Evolutionary conservation across 2,329 filamentous ascomycete genomes (phyloP).

Genomic region (Bertia moriformis): DNA sequence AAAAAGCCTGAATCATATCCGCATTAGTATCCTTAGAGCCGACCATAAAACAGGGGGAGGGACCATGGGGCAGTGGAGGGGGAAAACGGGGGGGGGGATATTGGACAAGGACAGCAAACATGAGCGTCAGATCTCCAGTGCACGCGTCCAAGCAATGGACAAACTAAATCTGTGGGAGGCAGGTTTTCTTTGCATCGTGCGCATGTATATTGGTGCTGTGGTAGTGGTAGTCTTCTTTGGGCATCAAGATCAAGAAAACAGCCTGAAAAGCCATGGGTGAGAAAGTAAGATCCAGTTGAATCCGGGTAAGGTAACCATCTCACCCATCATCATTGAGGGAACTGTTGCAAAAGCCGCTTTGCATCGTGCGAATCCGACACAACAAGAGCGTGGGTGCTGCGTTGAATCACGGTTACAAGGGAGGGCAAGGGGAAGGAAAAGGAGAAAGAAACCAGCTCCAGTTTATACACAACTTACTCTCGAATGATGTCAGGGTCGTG

Average conservation of each 20-base stretch:
- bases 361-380: neutral
- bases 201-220: neutral
- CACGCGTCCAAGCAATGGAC: neutral
- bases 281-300: neutral
- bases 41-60: no score
- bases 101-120: neutral
- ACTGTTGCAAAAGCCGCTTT: neutral
- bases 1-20: slow-evolving; percentile 54
- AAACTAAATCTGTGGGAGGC: neutral
- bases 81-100: neutral
- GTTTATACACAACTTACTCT: slow-evolving; percentile 75
- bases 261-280: slow-evolving; percentile 1
- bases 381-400: neutral
- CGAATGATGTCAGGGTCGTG: slow-evolving; percentile 88
- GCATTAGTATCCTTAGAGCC: neutral
- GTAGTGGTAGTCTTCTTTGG: neutral
- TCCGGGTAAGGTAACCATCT: neutral
- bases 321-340: neutral
- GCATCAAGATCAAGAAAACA: neutral
- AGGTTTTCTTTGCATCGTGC: slow-evolving; percentile 1
- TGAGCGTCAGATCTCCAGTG: neutral
- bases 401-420: slow-evolving; percentile 26
- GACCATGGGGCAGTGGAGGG: neutral
- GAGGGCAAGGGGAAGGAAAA: no score
- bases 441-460: slow-evolving; percentile 7